Evolutionary conservation across 1,284 basidiomycete species (phyloP).

Genomic region (Naganishia sp.): DNA sequence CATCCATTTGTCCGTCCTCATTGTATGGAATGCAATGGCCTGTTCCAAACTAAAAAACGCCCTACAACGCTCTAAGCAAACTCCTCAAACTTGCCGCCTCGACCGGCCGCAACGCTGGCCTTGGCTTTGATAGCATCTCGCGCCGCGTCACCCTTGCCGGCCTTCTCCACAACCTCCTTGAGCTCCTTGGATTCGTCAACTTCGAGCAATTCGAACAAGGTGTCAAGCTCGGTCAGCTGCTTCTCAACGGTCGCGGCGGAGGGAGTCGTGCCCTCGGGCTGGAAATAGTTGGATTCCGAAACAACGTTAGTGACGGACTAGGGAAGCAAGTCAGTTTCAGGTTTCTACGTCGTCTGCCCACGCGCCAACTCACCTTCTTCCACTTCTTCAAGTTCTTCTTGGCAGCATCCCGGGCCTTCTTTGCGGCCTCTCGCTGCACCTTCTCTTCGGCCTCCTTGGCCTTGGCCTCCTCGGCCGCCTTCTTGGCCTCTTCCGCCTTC

Average conservation of each 20-base stretch:
- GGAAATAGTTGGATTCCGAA: conserved; percentile 62
- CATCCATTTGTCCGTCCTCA: no score
- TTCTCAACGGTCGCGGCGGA: conserved; percentile 58
- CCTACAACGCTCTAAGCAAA: conserved; percentile 50
- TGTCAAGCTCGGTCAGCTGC: conserved; percentile 60
- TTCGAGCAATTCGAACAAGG: conserved; percentile 57
- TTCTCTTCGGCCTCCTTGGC: conserved; percentile 73
- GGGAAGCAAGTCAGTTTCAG: not conserved
- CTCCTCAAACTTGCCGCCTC: conserved; percentile 55
- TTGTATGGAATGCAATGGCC: no score
- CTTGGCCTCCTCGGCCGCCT: conserved; percentile 72
- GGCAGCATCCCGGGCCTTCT: conserved; percentile 81
- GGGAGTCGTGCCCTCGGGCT: conserved; percentile 55
- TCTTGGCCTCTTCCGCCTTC: conserved; percentile 71
- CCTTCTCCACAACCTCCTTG: conserved; percentile 58
- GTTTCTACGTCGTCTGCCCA: not conserved
- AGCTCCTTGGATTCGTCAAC: conserved; percentile 59
- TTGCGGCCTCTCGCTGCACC: conserved; percentile 72
- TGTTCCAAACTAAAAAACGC: not conserved
- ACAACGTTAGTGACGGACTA: conserved; percentile 56
- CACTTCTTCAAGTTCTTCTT: conserved; percentile 60
- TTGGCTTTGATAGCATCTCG: conserved; percentile 45
- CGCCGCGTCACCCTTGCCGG: conserved; percentile 53
- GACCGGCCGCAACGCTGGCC: conserved; percentile 41
- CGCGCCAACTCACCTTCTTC: conserved; percentile 54